Base-by-base conservation (phyloP, 768 basidiomycete species). In the Trametes gibbosa region DNA sequence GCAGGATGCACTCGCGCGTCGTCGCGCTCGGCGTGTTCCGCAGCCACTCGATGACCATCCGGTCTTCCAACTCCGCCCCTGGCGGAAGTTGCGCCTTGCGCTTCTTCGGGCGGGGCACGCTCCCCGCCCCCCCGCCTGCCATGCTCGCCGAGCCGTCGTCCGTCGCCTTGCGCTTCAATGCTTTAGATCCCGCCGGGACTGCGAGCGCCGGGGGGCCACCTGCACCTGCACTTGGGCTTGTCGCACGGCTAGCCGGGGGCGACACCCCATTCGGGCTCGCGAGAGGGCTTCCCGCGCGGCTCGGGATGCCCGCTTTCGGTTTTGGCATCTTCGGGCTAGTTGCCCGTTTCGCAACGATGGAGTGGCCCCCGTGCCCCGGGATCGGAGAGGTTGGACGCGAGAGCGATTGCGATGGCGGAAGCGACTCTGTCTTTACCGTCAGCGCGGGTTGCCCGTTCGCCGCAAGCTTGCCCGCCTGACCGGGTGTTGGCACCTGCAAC, bases 281-380 rank as follows among this genome's bases (percentile, higher is more conserved):
- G 1, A 87, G 74, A 10, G 88, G 87, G 67, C 85, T 88, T 52
- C 76, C 79, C 16, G 80, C 84, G 59, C 86, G 77, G 67, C 81
- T 85, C 59, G 72, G 73, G 45, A 64, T 63, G 35, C 72, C 69
- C 12, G 79, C 62, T 65, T 83, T 87, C 9, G 75, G 74, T 69
- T 88, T 90, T 3, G 83, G 82, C 10, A 73, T 76, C 66, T 89
- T 90, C 4, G 91, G 92, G 61, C 90, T 92, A 1, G 90, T 92
- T 3, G 92, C 92, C 17, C 92, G 84, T 73, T 88, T 89, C 2
- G 92, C 92, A 16, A 95, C 83, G 23, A 90, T 68, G 2, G 87
- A 90, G 72, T 92, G 89, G 0, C 90, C 91, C 37, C 88, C 85
- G 63, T 86, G 77, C 27, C 78, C 77, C 8, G 84, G 75, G 4